phyloP scores from a whole-genome alignment of 116 monocot genomes.

The Zostera marina region DNA sequence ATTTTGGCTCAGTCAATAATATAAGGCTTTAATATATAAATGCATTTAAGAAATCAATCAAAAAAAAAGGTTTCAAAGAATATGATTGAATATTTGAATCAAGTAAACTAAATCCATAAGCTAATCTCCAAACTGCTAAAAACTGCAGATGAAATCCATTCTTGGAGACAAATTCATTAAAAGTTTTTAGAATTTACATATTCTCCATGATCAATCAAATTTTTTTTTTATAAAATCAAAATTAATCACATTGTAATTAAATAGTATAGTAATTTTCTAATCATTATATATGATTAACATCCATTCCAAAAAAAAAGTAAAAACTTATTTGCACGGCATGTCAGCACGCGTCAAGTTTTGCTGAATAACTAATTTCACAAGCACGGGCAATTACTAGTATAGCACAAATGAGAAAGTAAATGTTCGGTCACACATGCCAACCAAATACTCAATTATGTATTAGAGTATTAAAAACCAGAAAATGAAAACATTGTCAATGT shows the following conservation, averaged over 20 bases:
- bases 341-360: neutral
- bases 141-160: neutral
- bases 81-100: neutral
- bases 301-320: neutral
- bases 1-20: neutral
- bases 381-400: neutral
- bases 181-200: no score
- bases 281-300: neutral
- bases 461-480: no score
- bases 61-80: neutral
- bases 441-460: no score
- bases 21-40: neutral
- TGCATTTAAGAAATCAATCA: neutral
- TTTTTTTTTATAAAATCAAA: no score
- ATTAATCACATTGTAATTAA: neutral
- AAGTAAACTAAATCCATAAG: neutral
- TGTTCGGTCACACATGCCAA: no score
- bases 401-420: no score
- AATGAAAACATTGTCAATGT: no score
- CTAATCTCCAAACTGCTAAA: neutral
- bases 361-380: neutral
- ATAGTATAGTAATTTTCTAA: neutral
- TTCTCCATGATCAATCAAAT: neutral
- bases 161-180: neutral
- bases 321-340: neutral